phyloP scores from a whole-genome alignment of 345 rosid species.

The Brassica rapa region DNA sequence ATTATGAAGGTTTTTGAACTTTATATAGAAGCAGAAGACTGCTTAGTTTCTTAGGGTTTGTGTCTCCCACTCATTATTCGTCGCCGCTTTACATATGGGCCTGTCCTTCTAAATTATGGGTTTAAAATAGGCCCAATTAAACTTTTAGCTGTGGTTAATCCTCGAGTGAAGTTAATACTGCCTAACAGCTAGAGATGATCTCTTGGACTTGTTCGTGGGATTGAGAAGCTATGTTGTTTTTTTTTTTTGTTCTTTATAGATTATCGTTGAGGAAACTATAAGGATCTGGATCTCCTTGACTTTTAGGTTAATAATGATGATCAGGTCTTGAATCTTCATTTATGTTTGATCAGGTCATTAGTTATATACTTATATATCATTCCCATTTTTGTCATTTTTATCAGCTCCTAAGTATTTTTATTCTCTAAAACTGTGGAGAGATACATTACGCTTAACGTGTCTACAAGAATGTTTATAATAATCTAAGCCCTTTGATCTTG shows the following conservation, averaged over 20 bases:
- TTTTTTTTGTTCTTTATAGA: too few relatives aligned
- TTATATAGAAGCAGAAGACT: background rate
- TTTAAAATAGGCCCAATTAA: background rate
- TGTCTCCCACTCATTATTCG: background rate
- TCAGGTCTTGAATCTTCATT: too few relatives aligned
- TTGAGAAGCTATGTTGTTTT: too few relatives aligned
- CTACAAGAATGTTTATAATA: slow-evolving; percentile 59
- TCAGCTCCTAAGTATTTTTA: slow-evolving; percentile 47
- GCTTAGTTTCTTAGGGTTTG: background rate
- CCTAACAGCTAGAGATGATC: too few relatives aligned
- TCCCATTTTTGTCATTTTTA: slow-evolving; percentile 16
- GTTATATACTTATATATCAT: too few relatives aligned
- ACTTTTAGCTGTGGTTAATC: background rate
- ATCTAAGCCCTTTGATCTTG: slow-evolving; percentile 48
- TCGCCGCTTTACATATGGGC: slow-evolving; percentile 1
- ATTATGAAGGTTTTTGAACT: background rate
- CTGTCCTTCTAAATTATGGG: background rate
- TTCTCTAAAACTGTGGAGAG: slow-evolving; percentile 50
- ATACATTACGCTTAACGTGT: slow-evolving; percentile 46
- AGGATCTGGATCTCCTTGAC: too few relatives aligned
- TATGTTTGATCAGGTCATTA: too few relatives aligned
- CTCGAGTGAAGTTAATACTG: too few relatives aligned
- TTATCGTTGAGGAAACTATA: too few relatives aligned
- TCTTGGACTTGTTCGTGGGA: too few relatives aligned
- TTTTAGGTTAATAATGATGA: too few relatives aligned